These are phyloP conservation scores for Taiozyma sp. DNA, from an alignment of 1,139 yeast genomes.

Conservation along the genomic window DNA sequence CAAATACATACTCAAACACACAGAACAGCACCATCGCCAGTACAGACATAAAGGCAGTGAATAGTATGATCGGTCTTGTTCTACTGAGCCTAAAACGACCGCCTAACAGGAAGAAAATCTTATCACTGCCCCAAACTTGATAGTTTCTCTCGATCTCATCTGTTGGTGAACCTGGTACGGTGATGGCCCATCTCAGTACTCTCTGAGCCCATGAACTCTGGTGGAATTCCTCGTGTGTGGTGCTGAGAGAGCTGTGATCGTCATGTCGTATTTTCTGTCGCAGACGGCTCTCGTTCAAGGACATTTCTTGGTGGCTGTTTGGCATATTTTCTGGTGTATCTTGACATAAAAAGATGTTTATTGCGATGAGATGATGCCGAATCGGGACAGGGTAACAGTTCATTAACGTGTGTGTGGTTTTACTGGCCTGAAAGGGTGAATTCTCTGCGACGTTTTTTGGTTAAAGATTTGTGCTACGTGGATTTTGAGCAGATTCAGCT, in stretches of 20 bases:
- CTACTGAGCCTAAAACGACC: constrained; percentile 50
- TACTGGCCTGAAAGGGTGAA: too few species aligned
- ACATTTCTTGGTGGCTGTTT: not conserved
- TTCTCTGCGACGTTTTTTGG: too few species aligned
- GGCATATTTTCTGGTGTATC: not conserved
- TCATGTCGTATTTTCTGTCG: not conserved
- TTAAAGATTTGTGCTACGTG: too few species aligned
- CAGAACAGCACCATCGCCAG: constrained; percentile 49
- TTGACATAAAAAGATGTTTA: not conserved
- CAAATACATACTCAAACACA: constrained; percentile 34
- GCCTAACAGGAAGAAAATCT: constrained; percentile 51
- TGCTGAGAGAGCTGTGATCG: not conserved
- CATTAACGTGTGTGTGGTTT: too few species aligned
- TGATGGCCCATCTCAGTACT: not conserved
- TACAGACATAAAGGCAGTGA: constrained; percentile 34
- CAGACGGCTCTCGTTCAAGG: not conserved
- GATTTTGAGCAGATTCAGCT: too few species aligned
- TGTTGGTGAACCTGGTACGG: not conserved
- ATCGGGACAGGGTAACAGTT: not conserved
- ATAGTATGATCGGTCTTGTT: constrained; percentile 33
- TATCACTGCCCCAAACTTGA: constrained; percentile 38
- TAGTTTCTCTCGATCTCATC: constrained; percentile 22
- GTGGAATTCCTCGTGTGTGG: not conserved
- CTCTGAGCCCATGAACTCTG: not conserved
- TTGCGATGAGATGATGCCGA: not conserved